Conservation (phyloP, 495 filamentous ascomycete genomes). For the Trichoderma gamsii region DNA sequence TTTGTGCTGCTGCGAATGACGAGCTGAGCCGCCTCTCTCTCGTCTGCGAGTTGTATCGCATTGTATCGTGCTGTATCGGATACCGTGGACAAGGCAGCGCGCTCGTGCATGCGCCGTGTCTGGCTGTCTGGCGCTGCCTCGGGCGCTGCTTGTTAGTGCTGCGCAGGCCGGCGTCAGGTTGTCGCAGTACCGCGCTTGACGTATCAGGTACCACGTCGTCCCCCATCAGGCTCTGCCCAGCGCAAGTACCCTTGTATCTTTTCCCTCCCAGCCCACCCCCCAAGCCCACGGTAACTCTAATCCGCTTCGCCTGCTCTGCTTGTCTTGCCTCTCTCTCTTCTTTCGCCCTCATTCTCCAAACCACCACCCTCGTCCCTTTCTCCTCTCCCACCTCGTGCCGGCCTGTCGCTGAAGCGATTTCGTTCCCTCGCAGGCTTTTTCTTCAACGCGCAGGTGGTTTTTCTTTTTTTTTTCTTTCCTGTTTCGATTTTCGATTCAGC, state of each 20-base stretch:
- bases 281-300: background rate
- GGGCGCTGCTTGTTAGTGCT: too few species aligned
- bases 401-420: background rate
- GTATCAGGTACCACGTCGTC: background rate
- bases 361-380: background rate
- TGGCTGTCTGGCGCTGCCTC: too few species aligned
- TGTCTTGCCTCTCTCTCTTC: constrained; percentile 4
- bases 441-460: background rate
- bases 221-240: too few species aligned
- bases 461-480: background rate
- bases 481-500: background rate
- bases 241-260: too few species aligned
- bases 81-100: too few species aligned
- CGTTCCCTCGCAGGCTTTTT: background rate
- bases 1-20: too few species aligned
- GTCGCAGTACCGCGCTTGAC: background rate
- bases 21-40: too few species aligned
- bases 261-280: background rate
- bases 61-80: too few species aligned
- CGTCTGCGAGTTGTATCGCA: background rate
- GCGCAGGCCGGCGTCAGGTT: too few species aligned
- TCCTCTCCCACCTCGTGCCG: background rate
- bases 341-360: background rate
- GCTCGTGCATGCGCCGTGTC: too few species aligned
- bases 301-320: background rate